These are phyloP conservation scores for Rhynchosporium graminicola DNA, from an alignment of 2,329 filamentous ascomycete species.

Conservation along the genomic window DNA sequence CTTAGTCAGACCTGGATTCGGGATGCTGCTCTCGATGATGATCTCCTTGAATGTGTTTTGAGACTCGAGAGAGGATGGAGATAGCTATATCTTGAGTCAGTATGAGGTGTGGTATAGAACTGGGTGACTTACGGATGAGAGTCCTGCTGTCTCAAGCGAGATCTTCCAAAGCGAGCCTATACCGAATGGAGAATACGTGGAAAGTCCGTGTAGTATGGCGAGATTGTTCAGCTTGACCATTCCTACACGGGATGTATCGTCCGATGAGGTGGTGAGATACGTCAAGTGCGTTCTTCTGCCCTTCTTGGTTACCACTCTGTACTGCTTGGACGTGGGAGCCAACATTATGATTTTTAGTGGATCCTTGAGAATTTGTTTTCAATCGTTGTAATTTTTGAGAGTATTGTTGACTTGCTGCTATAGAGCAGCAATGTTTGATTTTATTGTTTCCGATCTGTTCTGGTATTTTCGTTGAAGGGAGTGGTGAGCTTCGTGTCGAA, in stretches of 20 bases:
- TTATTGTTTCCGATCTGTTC: too few species aligned
- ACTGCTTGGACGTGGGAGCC: neutral
- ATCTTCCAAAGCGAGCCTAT: neutral
- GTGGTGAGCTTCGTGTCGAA: too few species aligned
- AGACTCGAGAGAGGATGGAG: neutral
- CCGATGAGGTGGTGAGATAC: neutral
- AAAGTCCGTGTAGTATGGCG: neutral
- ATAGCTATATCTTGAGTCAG: neutral
- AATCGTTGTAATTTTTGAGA: neutral
- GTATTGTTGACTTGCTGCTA: neutral
- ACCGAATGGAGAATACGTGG: neutral
- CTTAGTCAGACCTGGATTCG: neutral
- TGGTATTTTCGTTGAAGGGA: too few species aligned
- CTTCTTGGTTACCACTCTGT: slow-evolving; percentile 1
- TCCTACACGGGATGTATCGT: neutral
- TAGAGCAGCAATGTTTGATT: neutral
- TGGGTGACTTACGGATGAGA: neutral
- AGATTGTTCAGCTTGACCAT: neutral
- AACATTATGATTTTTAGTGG: neutral
- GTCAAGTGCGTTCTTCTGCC: neutral
- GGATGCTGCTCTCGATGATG: neutral
- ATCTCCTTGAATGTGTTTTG: neutral
- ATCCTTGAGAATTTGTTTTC: neutral
- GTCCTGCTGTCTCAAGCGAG: neutral
- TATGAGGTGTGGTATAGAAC: neutral